Conservation (phyloP, 2,329 filamentous ascomycete genomes). For the Penicillium fuscoglaucum region DNA sequence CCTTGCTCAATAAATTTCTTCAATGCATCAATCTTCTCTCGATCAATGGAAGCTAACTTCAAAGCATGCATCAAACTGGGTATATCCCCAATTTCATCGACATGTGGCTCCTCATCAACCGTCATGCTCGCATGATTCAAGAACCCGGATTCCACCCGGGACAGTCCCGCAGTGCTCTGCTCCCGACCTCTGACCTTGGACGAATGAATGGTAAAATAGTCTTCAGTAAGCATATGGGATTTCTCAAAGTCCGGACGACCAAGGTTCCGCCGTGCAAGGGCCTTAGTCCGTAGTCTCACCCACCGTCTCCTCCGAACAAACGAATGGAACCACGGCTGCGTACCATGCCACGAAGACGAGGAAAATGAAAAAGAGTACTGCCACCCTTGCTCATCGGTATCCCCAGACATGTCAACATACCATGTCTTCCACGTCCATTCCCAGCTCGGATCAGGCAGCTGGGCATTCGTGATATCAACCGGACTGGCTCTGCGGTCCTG, state of each 20-base stretch:
- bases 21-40: constrained; percentile 84
- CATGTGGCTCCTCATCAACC: constrained; percentile 45
- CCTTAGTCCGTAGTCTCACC: constrained; percentile 76
- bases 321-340: constrained; percentile 87
- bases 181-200: constrained; percentile 49
- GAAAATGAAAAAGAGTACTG: constrained; percentile 90
- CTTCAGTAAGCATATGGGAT: constrained; percentile 67
- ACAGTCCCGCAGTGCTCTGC: constrained; percentile 41
- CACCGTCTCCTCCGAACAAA: constrained; percentile 89
- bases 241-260: constrained; percentile 41
- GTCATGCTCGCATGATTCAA: constrained; percentile 42
- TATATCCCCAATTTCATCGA: constrained; percentile 63
- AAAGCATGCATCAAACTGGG: constrained; percentile 68
- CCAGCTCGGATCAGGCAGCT: constrained; percentile 93
- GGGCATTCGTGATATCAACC: constrained; percentile 77
- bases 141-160: constrained; percentile 31
- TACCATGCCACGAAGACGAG: constrained; percentile 81
- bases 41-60: constrained; percentile 72
- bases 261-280: constrained; percentile 23
- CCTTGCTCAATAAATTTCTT: constrained; percentile 78
- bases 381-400: constrained; percentile 89
- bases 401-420: constrained; percentile 76
- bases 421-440: constrained; percentile 77
- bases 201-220: constrained; percentile 76
- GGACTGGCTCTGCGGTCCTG: constrained; percentile 56